Percentiles rank a stretch among this genome's conserved stretches.
Evolutionary conservation across 768 basidiomycete genomes (phyloP).

Genomic region (Lentinula boryana): DNA sequence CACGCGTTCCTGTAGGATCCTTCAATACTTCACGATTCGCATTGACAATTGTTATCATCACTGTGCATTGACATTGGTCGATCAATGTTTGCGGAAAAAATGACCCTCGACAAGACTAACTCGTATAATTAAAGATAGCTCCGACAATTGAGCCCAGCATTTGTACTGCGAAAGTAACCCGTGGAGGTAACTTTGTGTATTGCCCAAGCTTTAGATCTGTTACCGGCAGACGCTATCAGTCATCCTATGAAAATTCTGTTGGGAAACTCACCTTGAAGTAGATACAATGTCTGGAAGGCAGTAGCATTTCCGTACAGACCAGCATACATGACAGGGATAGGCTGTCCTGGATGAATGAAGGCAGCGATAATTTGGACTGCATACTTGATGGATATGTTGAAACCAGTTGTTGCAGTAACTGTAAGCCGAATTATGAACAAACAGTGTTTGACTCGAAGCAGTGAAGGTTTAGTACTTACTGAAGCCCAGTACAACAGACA

Average conservation of each 20-base stretch:
- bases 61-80: conserved; percentile 14
- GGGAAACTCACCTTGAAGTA: conserved; percentile 35
- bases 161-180: conserved; percentile 41
- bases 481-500: conserved; percentile 36
- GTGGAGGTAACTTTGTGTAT: conserved; percentile 48
- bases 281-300: conserved; percentile 44
- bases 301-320: conserved; percentile 49
- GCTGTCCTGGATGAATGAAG: conserved; percentile 42
- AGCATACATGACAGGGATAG: conserved; percentile 52
- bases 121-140: conserved; percentile 46
- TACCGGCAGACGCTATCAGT: background rate
- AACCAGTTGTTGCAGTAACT: conserved; percentile 38
- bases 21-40: conserved; percentile 39
- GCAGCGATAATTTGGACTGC: conserved; percentile 46
- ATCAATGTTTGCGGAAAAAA: background rate
- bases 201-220: conserved; percentile 47
- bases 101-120: conserved; percentile 17
- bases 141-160: conserved; percentile 47
- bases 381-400: conserved; percentile 42
- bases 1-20: conserved; percentile 42
- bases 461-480: conserved; percentile 23
- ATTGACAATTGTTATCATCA: conserved; percentile 43
- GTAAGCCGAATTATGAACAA: background rate
- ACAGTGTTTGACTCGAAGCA: background rate
- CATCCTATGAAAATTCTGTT: background rate